Evolutionary conservation across 768 basidiomycete species (phyloP).

Genomic region (Neoboletus magnificus): DNA sequence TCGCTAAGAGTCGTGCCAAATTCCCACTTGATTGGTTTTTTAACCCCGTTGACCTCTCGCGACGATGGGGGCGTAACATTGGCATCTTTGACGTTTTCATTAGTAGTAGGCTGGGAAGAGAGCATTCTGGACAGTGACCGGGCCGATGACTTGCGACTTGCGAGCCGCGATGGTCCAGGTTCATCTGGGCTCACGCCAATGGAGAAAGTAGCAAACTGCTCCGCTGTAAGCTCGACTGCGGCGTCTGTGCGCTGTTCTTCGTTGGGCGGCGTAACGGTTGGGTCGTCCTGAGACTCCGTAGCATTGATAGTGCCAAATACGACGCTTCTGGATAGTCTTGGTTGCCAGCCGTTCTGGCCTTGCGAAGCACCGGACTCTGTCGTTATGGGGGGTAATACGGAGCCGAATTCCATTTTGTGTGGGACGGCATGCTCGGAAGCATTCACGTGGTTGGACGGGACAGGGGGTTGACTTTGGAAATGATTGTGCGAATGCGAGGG

Average conservation of each 20-base stretch:
- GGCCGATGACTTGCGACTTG: constrained; percentile 25
- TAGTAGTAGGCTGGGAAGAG: neutral
- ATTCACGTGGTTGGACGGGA: constrained; percentile 7
- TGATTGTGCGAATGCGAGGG: constrained; percentile 12
- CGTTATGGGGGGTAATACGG: constrained; percentile 13
- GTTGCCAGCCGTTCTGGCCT: constrained; percentile 6
- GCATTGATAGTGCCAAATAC: constrained; percentile 52
- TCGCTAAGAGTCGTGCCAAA: constrained; percentile 47
- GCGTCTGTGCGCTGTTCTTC: constrained; percentile 11
- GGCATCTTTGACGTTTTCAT: neutral
- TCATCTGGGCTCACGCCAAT: constrained; percentile 45
- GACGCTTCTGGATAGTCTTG: constrained; percentile 29
- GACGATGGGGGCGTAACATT: neutral
- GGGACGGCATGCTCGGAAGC: constrained; percentile 11
- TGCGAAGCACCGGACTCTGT: constrained; percentile 9
- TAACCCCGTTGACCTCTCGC: constrained; percentile 12
- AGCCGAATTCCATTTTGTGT: constrained; percentile 17
- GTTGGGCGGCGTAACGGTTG: neutral
- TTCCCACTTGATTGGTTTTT: constrained; percentile 44
- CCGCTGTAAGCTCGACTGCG: constrained; percentile 18
- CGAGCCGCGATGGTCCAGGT: constrained; percentile 24
- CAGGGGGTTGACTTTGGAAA: constrained; percentile 16
- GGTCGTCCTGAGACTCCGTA: constrained; percentile 18
- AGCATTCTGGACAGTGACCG: constrained; percentile 15
- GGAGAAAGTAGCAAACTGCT: constrained; percentile 38